phyloP scores from a whole-genome alignment of 352 stramenopile genomes.

The Pilasporangium apinafurcum region DNA sequence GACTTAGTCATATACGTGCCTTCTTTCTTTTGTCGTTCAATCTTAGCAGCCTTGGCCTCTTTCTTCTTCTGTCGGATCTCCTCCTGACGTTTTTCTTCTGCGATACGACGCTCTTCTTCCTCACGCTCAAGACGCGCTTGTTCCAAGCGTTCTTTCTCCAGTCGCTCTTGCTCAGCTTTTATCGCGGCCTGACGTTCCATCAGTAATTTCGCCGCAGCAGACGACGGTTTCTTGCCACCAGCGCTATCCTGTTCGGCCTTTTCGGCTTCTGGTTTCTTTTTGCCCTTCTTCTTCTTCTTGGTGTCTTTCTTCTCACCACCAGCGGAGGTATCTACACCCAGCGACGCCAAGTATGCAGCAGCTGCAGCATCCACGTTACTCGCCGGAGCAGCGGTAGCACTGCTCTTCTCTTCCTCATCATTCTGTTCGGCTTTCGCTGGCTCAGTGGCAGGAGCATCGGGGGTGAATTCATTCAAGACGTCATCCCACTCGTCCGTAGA shows the following conservation, averaged over 20 bases:
- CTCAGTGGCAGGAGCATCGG: slow-evolving; percentile 9
- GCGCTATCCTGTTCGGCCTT: slow-evolving; percentile 26
- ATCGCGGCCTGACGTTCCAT: slow-evolving; percentile 69
- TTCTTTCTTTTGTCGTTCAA: slow-evolving; percentile 93
- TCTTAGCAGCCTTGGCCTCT: slow-evolving; percentile 78
- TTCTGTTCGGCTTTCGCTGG: slow-evolving; percentile 4
- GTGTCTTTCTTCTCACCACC: slow-evolving; percentile 56
- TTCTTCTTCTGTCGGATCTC: slow-evolving; percentile 77
- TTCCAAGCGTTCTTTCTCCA: slow-evolving; percentile 66
- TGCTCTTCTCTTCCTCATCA: slow-evolving; percentile 6
- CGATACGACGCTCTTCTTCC: slow-evolving; percentile 50
- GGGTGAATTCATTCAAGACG: slow-evolving; percentile 65
- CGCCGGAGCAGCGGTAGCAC: neutral
- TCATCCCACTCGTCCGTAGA: slow-evolving; percentile 61
- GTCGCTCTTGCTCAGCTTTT: slow-evolving; percentile 67
- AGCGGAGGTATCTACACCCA: slow-evolving; percentile 53
- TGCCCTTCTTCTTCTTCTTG: slow-evolving; percentile 85
- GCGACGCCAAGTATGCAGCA: slow-evolving; percentile 66
- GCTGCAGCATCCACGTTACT: slow-evolving; percentile 59
- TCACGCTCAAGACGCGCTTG: slow-evolving; percentile 59
- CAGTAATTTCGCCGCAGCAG: slow-evolving; percentile 61
- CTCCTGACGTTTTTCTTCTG: slow-evolving; percentile 41
- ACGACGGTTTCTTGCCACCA: slow-evolving; percentile 64
- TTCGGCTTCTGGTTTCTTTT: slow-evolving; percentile 57
- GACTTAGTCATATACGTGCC: slow-evolving; percentile 99